Conservation (phyloP, 495 filamentous ascomycete species). For the Recurvomyces mirabilis region DNA sequence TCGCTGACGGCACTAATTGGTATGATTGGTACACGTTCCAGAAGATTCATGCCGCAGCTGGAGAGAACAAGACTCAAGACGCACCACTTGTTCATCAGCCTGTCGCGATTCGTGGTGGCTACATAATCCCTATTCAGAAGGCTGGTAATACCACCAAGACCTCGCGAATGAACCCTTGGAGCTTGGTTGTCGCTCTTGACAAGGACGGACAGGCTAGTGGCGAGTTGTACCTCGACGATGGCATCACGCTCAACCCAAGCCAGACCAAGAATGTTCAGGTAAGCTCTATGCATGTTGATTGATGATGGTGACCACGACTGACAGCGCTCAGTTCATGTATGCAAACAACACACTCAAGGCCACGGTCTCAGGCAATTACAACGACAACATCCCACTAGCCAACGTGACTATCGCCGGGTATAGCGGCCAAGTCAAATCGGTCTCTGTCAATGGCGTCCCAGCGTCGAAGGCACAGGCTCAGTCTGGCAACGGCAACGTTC, state of each 20-base stretch:
- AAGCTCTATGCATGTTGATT: not conserved
- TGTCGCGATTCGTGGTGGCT: slow-evolving; percentile 15
- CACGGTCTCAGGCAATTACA: slow-evolving; percentile 7
- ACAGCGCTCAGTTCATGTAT: slow-evolving; percentile 7
- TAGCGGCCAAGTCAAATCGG: not conserved
- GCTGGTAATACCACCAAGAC: slow-evolving; percentile 19
- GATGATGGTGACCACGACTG: not conserved
- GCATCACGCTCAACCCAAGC: slow-evolving; percentile 13
- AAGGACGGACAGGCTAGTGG: slow-evolving; percentile 10
- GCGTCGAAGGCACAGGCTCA: too few species aligned
- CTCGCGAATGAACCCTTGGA: slow-evolving; percentile 14
- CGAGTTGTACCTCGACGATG: slow-evolving; percentile 21
- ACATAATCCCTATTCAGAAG: slow-evolving; percentile 16
- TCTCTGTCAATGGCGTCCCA: too few species aligned
- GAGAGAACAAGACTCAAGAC: slow-evolving; percentile 18
- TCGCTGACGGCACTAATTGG: slow-evolving; percentile 13
- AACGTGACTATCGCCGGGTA: slow-evolving; percentile 16
- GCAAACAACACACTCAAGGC: slow-evolving; percentile 13
- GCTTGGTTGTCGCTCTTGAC: slow-evolving; percentile 17
- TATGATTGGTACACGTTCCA: slow-evolving; percentile 21
- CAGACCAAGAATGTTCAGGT: slow-evolving; percentile 13
- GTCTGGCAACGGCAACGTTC: too few species aligned
- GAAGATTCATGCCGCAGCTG: slow-evolving; percentile 10
- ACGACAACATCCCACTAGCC: slow-evolving; percentile 5
- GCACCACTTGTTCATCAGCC: slow-evolving; percentile 18